Conservation (phyloP, 1,284 basidiomycete species). For the Golubevia pallescens region DNA sequence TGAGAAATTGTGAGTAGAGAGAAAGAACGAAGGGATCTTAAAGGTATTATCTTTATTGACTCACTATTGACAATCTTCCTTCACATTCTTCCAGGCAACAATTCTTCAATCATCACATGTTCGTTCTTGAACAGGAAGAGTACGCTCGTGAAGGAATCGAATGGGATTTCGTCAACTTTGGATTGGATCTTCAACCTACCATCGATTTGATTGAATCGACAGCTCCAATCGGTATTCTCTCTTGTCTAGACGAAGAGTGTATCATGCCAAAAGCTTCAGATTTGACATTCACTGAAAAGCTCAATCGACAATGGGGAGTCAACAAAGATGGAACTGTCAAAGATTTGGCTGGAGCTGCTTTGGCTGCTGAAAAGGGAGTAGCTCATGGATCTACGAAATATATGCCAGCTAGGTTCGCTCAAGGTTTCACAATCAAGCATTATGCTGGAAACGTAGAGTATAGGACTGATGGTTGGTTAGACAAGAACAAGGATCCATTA, state of each 20-base stretch:
- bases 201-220: constrained; percentile 92
- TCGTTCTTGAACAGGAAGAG: constrained; percentile 98
- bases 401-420: constrained; percentile 81
- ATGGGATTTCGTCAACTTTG: constrained; percentile 99
- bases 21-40: too few relatives aligned
- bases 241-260: constrained; percentile 94
- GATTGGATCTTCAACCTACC: constrained; percentile 94
- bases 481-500: constrained; percentile 99
- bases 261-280: constrained; percentile 99
- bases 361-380: constrained; percentile 72
- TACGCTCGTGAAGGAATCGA: constrained; percentile 95
- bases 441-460: constrained; percentile 98
- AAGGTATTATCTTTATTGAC: too few relatives aligned
- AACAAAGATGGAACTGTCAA: constrained; percentile 44
- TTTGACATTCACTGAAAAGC: constrained; percentile 90
- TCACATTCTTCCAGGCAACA: constrained; percentile 28
- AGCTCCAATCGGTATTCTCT: constrained; percentile 82
- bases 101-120: constrained; percentile 93
- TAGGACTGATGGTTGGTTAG: constrained; percentile 92
- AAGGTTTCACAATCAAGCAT: constrained; percentile 94
- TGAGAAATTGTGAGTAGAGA: constrained; percentile 42
- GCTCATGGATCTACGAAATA: constrained; percentile 67
- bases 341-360: constrained; percentile 29
- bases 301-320: constrained; percentile 65
- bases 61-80: background rate